phyloP scores from a whole-genome alignment of 768 basidiomycete species.

The Agrocybe praecox region DNA sequence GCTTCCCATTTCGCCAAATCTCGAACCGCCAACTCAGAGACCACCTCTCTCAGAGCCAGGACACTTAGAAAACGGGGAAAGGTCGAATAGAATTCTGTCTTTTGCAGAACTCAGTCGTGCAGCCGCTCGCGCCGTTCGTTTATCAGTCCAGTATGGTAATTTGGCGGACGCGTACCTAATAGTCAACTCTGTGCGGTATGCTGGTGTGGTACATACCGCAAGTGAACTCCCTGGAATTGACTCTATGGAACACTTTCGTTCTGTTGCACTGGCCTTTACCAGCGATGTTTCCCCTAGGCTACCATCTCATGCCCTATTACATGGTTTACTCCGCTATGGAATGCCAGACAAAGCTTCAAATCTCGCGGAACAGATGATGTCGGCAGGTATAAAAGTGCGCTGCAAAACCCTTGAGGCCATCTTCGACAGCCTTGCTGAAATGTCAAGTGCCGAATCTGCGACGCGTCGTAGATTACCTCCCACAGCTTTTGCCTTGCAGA shows the following conservation, averaged over 20 bases:
- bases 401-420: slow-evolving; percentile 51
- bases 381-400: slow-evolving; percentile 51
- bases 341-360: slow-evolving; percentile 47
- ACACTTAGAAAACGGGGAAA: neutral
- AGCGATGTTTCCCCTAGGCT: slow-evolving; percentile 58
- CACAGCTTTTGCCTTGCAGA: slow-evolving; percentile 10
- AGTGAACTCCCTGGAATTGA: slow-evolving; percentile 12
- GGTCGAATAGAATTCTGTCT: neutral
- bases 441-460: neutral
- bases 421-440: slow-evolving; percentile 29
- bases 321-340: slow-evolving; percentile 60
- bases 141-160: slow-evolving; percentile 43
- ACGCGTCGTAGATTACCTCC: slow-evolving; percentile 1
- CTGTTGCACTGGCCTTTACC: slow-evolving; percentile 47
- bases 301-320: slow-evolving; percentile 64
- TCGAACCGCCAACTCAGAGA: neutral
- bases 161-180: slow-evolving; percentile 56
- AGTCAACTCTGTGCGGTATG: slow-evolving; percentile 57
- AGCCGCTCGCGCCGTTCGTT: slow-evolving; percentile 54
- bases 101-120: slow-evolving; percentile 24
- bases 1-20: neutral
- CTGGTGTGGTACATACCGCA: slow-evolving; percentile 21
- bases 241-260: slow-evolving; percentile 34
- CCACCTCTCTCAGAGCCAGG: neutral
- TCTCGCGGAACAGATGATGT: slow-evolving; percentile 55